phyloP scores from a whole-genome alignment of 106 monocot genomes.

The Posidonia australis region DNA sequence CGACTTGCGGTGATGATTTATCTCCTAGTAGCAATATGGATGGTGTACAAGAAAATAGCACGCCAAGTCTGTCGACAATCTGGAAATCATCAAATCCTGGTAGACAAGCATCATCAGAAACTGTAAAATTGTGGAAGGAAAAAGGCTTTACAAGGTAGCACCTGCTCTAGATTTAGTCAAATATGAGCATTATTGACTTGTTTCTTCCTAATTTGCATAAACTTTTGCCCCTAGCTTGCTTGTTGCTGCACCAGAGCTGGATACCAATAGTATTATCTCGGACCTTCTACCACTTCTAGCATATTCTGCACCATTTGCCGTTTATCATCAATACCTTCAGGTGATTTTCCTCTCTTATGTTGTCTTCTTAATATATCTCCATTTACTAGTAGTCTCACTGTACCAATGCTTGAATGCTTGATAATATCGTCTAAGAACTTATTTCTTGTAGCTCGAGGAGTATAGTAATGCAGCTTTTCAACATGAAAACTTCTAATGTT shows the following conservation, averaged over 20 bases:
- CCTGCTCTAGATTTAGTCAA: background rate
- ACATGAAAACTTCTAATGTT: too few species aligned
- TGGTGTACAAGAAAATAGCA: background rate
- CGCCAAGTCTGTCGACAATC: slow-evolving; percentile 7
- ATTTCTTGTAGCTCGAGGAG: too few species aligned
- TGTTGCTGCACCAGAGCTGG: slow-evolving; percentile 66
- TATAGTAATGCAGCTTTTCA: too few species aligned
- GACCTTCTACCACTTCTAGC: slow-evolving; percentile 75
- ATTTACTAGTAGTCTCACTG: too few species aligned
- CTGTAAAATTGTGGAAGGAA: slow-evolving; percentile 50
- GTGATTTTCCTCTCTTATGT: slow-evolving; percentile 18
- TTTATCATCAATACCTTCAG: slow-evolving; percentile 91
- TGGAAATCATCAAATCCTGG: slow-evolving; percentile 42
- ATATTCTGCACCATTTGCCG: slow-evolving; percentile 80
- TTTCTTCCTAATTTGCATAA: slow-evolving; percentile 2
- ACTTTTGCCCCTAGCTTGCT: slow-evolving; percentile 55
- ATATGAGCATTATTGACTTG: background rate
- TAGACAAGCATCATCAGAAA: slow-evolving; percentile 35
- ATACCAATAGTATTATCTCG: slow-evolving; percentile 37
- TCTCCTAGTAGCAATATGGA: background rate
- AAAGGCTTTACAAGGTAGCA: slow-evolving; percentile 70
- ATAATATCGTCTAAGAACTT: too few species aligned
- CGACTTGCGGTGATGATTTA: slow-evolving; percentile 11
- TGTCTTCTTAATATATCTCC: background rate
- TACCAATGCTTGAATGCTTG: too few species aligned